Percentiles rank a stretch among this genome's conserved stretches.
These are phyloP conservation scores for Carex cristatella DNA, from an alignment of 176 grass and related monocot genomes.

Conservation along the genomic window DNA sequence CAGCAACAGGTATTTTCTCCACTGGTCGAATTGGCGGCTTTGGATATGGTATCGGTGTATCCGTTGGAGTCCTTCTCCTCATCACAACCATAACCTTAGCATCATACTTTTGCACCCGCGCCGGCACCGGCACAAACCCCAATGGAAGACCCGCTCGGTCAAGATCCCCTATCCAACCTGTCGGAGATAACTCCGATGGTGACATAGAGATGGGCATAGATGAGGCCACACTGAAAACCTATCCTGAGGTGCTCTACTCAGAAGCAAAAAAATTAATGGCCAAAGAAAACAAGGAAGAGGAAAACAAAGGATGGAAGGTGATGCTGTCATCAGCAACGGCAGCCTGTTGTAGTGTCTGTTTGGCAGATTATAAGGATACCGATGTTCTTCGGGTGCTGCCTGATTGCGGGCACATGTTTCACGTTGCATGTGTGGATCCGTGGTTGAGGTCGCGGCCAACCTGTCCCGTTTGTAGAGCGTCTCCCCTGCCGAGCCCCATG, in stretches of 20 bases:
- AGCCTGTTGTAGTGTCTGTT: conserved; percentile 79
- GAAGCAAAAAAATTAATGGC: conserved; percentile 25
- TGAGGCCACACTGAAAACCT: conserved; percentile 49
- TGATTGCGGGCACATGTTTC: conserved; percentile 83
- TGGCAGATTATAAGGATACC: conserved; percentile 66
- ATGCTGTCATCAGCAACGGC: conserved; percentile 24
- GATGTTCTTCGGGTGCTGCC: conserved; percentile 79
- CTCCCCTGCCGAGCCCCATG: conserved; percentile 74
- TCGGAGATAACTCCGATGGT: neutral
- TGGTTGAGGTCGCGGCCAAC: conserved; percentile 72
- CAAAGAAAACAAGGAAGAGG: neutral
- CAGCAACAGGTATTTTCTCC: conserved; percentile 37
- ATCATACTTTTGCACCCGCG: conserved; percentile 65
- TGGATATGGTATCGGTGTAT: conserved; percentile 57
- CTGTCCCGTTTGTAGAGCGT: conserved; percentile 89
- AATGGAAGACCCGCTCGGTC: neutral
- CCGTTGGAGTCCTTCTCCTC: conserved; percentile 64
- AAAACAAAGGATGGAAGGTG: neutral
- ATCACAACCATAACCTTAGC: conserved; percentile 48
- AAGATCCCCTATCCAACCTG: neutral
- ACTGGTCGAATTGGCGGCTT: conserved; percentile 41
- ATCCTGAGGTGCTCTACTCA: conserved; percentile 41
- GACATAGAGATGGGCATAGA: conserved; percentile 54
- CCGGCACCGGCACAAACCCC: neutral
- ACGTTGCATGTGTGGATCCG: conserved; percentile 68